Evolutionary conservation across 2,329 filamentous ascomycete genomes (phyloP), one percentile per base, ranked within the genome.

Genomic region (Pseudogymnoascus sp.): DNA sequence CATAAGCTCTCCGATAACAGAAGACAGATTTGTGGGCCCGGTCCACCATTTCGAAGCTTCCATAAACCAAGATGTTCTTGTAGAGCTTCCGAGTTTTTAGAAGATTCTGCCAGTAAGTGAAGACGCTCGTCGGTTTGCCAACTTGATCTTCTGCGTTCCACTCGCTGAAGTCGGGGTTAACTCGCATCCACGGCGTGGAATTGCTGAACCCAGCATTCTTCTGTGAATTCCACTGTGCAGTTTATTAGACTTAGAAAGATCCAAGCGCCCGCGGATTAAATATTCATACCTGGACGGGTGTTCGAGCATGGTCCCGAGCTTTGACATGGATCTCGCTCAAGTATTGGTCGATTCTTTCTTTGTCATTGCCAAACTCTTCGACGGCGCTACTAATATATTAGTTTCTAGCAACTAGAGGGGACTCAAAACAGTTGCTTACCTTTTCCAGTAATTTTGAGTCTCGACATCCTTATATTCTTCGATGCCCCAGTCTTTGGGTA

Each of bases 391-490:
- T 14, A 10, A 53, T 16, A 3, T 43, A 26, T 50, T 63, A 26
- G 19, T 38, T 68, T 46, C 60, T 56, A 61, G 19, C 28, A 24
- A 38, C 6, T 61, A 37, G 6, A 73, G 68, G 72, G 77, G 11
- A 14, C 12, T 37, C 46, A 11, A 22, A 22, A 7, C 1, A 22
- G 33, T 12, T 33, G 62, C 68, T 60, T 62, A 71, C 70, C 67
- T 66, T 1, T 76, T 75, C 79, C 78, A 84, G 61, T 81, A 77
- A 64, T 80, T 82, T 14, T 82, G 68, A 24, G 77, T 80, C 65
- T 87, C 82, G 43, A 91, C 79, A 66, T 91, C 89, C 71, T 86
- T 85, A 75, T 90, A 92, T 67, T 89, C 83, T 4, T 83, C 77
- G 61, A 89, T 83, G 1, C 75, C 75, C 84, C 87, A 89, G 5